A percentile compares a stretch with the other conserved stretches of the same genome.
These are phyloP conservation scores for Trichoderma polysporum DNA, from an alignment of 2,329 filamentous ascomycete genomes.

Conservation along the genomic window DNA sequence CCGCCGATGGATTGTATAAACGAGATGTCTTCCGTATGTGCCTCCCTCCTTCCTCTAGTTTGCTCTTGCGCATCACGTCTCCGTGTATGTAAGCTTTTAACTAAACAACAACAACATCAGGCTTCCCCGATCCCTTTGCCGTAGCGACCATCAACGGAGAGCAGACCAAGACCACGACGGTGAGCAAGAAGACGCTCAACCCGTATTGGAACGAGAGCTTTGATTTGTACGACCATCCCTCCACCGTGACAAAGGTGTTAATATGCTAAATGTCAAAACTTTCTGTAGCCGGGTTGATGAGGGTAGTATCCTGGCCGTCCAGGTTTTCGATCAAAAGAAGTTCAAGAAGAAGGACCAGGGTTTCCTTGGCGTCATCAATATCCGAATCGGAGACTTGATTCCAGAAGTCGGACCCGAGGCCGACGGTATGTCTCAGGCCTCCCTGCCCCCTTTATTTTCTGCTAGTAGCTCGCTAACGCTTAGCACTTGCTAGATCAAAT, in stretches of 20 bases:
- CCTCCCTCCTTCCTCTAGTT: background rate
- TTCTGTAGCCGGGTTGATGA: slow-evolving; percentile 76
- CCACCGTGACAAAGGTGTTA: background rate
- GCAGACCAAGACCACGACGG: slow-evolving; percentile 95
- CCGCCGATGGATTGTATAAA: slow-evolving; percentile 97
- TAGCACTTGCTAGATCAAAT: slow-evolving; percentile 72
- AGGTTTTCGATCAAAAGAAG: slow-evolving; percentile 99
- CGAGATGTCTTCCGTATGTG: slow-evolving; percentile 96
- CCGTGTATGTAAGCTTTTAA: background rate
- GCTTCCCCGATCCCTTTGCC: slow-evolving; percentile 96
- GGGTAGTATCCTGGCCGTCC: slow-evolving; percentile 93
- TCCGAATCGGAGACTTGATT: slow-evolving; percentile 91
- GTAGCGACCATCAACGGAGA: slow-evolving; percentile 97
- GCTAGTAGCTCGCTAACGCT: slow-evolving; percentile 26
- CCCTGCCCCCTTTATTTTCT: background rate
- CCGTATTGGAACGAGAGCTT: slow-evolving; percentile 99
- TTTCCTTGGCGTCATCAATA: slow-evolving; percentile 96
- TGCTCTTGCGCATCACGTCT: background rate
- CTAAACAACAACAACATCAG: slow-evolving; percentile 49
- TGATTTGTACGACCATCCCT: slow-evolving; percentile 73
- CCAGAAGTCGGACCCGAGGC: slow-evolving; percentile 78
- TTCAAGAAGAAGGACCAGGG: slow-evolving; percentile 99
- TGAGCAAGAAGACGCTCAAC: slow-evolving; percentile 96
- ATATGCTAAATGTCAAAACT: slow-evolving; percentile 6
- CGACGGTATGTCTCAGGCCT: slow-evolving; percentile 66